Conservation (phyloP, 228 moss, liverwort and hornwort species). For the Sphagnum magellanicum region DNA sequence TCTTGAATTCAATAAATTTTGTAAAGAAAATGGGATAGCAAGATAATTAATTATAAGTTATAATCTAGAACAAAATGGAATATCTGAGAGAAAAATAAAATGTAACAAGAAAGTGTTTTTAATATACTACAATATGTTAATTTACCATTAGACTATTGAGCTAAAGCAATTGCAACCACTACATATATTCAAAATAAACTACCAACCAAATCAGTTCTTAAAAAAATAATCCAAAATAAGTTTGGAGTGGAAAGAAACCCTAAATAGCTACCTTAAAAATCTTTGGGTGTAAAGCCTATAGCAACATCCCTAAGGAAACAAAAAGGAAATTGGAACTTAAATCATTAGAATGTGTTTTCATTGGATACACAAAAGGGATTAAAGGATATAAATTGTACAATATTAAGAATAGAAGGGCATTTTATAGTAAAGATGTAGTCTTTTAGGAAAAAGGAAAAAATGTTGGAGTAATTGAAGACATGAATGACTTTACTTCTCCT, state of each 20-base stretch:
- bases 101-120: background rate
- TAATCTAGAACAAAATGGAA: background rate
- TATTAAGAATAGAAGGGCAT: background rate
- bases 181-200: background rate
- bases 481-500: background rate
- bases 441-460: constrained; percentile 1
- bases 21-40: background rate
- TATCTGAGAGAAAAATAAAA: background rate
- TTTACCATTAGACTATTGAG: background rate
- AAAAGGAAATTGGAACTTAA: background rate
- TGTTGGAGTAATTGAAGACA: background rate
- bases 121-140: background rate
- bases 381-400: constrained; percentile 3
- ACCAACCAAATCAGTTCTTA: background rate
- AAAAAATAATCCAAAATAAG: background rate
- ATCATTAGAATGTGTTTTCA: background rate
- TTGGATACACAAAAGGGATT: background rate
- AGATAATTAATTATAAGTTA: background rate
- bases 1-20: background rate
- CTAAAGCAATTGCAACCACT: background rate
- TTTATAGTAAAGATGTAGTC: background rate
- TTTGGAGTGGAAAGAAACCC: background rate
- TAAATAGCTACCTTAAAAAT: background rate
- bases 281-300: background rate
- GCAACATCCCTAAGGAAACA: background rate